Evolutionary conservation across 1,284 basidiomycete genomes (phyloP).

Genomic region (Omphalotus olearius): DNA sequence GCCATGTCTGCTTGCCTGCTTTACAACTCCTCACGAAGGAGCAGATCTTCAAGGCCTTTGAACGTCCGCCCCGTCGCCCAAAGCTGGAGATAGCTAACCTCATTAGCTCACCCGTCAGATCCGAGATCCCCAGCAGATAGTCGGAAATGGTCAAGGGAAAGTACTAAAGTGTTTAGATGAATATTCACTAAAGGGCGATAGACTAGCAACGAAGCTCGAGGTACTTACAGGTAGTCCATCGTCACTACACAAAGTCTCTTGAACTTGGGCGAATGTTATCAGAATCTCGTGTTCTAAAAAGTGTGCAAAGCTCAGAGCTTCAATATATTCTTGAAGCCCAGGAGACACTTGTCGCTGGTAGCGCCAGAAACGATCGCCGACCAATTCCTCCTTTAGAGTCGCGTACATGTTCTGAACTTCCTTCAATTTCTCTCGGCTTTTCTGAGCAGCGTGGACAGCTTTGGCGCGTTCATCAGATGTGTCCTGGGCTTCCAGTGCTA

Average conservation of each 20-base stretch:
- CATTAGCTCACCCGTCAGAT: conserved; percentile 98
- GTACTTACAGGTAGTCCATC: conserved; percentile 56
- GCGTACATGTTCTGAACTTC: conserved; percentile 71
- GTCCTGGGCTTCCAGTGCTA: conserved; percentile 46
- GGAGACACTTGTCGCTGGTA: conserved; percentile 76
- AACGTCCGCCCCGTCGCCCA: conserved; percentile 65
- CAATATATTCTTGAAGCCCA: conserved; percentile 88
- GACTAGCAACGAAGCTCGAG: conserved; percentile 1
- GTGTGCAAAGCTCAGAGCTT: conserved; percentile 86
- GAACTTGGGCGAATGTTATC: conserved; percentile 70
- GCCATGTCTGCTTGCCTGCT: conserved; percentile 48
- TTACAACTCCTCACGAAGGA: conserved; percentile 79
- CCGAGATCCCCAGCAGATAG: conserved; percentile 89
- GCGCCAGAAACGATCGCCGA: conserved; percentile 75
- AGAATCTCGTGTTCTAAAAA: conserved; percentile 76
- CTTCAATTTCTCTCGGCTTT: conserved; percentile 63
- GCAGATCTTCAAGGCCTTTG: conserved; percentile 68
- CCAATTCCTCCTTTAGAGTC: conserved; percentile 59
- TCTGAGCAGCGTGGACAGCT: conserved; percentile 42
- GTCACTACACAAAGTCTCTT: conserved; percentile 55
- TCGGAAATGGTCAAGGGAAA: conserved; percentile 73
- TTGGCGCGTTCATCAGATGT: conserved; percentile 30
- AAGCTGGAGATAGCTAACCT: conserved; percentile 83
- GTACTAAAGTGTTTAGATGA: conserved; percentile 38
- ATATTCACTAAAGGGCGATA: conserved; percentile 3